Conservation (phyloP, 78 protist species). For the Polysphondylium violaceum region DNA sequence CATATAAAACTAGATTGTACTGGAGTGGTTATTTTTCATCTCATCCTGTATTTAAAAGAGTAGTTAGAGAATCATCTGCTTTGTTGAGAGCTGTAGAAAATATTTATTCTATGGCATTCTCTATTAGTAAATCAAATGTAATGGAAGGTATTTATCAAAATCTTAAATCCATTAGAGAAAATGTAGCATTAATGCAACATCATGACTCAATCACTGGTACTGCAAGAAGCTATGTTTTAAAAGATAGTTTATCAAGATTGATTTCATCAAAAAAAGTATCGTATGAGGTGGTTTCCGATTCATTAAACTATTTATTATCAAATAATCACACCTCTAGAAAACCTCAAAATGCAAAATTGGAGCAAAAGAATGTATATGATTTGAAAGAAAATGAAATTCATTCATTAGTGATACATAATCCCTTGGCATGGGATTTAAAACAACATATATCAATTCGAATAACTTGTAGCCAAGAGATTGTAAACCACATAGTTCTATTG, state of each 20-base stretch:
- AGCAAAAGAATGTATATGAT: constrained; percentile 2
- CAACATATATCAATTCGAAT: constrained; percentile 23
- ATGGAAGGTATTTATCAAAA: not conserved
- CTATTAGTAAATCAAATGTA: not conserved
- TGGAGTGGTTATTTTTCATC: constrained; percentile 87
- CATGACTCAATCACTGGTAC: constrained; percentile 91
- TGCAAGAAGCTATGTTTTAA: constrained; percentile 65
- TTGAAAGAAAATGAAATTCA: not conserved
- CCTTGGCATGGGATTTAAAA: constrained; percentile 26
- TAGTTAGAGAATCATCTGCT: constrained; percentile 24
- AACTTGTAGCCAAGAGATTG: not conserved
- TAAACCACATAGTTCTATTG: not conserved
- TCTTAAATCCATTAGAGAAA: not conserved
- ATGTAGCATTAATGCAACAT: constrained; percentile 56
- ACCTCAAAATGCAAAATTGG: not conserved
- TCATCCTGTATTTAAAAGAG: constrained; percentile 54
- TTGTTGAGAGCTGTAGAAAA: constrained; percentile 44
- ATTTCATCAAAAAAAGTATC: constrained; percentile 12
- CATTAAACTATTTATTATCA: constrained; percentile 30
- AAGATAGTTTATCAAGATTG: constrained; percentile 25
- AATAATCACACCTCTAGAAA: not conserved
- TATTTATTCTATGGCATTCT: constrained; percentile 60
- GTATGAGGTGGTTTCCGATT: constrained; percentile 17
- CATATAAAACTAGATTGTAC: constrained; percentile 54
- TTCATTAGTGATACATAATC: constrained; percentile 39